Percentiles rank a stretch among this genome's conserved stretches.
phyloP scores from a whole-genome alignment of 768 basidiomycete genomes.

The Obba rivulosa region DNA sequence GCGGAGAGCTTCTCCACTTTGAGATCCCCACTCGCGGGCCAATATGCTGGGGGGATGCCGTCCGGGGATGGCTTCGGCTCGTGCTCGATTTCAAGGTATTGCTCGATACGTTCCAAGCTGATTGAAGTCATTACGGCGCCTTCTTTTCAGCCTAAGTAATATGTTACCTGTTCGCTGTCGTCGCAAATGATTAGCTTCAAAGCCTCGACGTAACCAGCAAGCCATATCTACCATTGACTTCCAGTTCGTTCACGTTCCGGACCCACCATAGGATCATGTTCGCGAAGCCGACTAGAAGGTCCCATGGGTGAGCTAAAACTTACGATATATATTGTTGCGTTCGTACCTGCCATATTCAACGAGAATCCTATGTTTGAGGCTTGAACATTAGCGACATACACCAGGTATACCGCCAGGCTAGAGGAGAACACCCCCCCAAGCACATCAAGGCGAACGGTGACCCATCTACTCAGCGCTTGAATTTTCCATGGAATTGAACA shows the following conservation, averaged over 20 bases:
- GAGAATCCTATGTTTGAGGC: slow-evolving; percentile 45
- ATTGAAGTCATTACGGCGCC: neutral
- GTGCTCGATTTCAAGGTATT: slow-evolving; percentile 51
- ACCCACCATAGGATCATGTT: slow-evolving; percentile 48
- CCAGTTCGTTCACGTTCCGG: slow-evolving; percentile 37
- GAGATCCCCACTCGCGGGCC: slow-evolving; percentile 56
- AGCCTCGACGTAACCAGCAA: neutral
- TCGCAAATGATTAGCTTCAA: neutral
- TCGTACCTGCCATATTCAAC: slow-evolving; percentile 45
- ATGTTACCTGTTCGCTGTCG: slow-evolving; percentile 27
- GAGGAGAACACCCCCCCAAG: slow-evolving; percentile 53
- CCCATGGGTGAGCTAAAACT: neutral
- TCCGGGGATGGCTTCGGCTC: slow-evolving; percentile 37
- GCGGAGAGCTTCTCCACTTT: slow-evolving; percentile 48
- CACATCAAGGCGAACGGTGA: slow-evolving; percentile 47
- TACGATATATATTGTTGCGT: neutral
- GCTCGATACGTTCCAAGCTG: slow-evolving; percentile 46
- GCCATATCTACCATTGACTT: slow-evolving; percentile 33
- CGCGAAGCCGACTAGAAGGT: slow-evolving; percentile 44
- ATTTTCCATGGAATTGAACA: slow-evolving; percentile 4
- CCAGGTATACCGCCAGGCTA: slow-evolving; percentile 50
- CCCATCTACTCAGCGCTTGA: slow-evolving; percentile 23
- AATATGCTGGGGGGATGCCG: slow-evolving; percentile 55
- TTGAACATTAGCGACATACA: slow-evolving; percentile 34
- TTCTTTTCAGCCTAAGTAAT: no score